Conservation (phyloP, 768 basidiomycete species). For the Auricularia heimuer region DNA sequence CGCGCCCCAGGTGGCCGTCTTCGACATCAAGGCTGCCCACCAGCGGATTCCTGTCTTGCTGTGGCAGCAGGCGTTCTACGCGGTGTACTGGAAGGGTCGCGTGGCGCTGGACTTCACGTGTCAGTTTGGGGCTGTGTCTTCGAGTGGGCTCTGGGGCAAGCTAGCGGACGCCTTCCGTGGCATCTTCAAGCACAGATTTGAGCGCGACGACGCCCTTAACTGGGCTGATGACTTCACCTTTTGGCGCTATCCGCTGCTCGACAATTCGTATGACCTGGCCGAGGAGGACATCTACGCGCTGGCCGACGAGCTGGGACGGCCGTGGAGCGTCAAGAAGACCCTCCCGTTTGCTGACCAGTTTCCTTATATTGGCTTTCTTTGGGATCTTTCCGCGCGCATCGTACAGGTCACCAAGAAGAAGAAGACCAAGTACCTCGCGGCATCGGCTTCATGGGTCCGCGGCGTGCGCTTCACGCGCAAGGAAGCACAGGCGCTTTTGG, state of each 20-base stretch:
- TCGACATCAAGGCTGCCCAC: slow-evolving; percentile 20
- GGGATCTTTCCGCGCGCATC: not conserved
- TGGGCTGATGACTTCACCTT: slow-evolving; percentile 32
- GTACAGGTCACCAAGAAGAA: not conserved
- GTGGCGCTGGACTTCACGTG: not conserved
- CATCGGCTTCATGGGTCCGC: not conserved
- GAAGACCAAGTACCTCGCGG: not conserved
- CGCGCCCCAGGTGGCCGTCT: slow-evolving; percentile 28
- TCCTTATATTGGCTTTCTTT: not conserved
- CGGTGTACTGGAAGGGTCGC: slow-evolving; percentile 14
- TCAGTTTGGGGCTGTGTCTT: slow-evolving; percentile 21
- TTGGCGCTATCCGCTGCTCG: slow-evolving; percentile 8
- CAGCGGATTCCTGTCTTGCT: slow-evolving; percentile 26
- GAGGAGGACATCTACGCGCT: not conserved
- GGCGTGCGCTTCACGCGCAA: not conserved
- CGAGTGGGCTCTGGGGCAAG: slow-evolving; percentile 23
- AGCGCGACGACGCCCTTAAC: slow-evolving; percentile 13
- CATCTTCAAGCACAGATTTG: slow-evolving; percentile 17
- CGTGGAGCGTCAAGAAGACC: slow-evolving; percentile 26
- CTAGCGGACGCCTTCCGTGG: slow-evolving; percentile 23
- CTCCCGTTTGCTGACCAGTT: slow-evolving; percentile 17
- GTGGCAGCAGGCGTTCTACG: slow-evolving; percentile 15
- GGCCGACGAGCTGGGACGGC: slow-evolving; percentile 21
- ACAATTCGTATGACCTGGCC: not conserved
- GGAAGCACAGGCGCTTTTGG: not conserved